Evolutionary conservation across 1,284 basidiomycete species (phyloP), one percentile per base, ranked within the genome.

Genomic region (Moesziomyces sp.): DNA sequence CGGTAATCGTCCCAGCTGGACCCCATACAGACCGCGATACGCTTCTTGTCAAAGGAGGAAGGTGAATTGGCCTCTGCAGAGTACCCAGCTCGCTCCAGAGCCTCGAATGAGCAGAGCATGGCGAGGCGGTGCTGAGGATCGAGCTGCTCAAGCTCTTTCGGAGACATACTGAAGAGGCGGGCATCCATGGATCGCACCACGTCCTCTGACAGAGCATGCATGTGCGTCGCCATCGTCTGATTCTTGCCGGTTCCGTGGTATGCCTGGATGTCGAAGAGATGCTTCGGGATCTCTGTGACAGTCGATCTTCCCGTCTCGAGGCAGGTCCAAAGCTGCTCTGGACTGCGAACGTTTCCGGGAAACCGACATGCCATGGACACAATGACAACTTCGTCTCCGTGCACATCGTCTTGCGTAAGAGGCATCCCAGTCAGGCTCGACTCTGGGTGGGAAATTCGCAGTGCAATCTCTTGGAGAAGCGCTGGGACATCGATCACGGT

Each of bases 1-100:
- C 75, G 72, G 21, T 77, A 77, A 45, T 77, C 75, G 59, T 77
- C 75, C 62, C 63, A 72, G 30, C 60, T 58, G 11, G 67, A 64
- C 24, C 67, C 67, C 66, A 73, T 61, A 40, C 61, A 77, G 35
- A 61, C 58, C 5, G 59, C 71, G 40, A 77, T 74, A 24, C 75
- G 71, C 28, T 70, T 67, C 9, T 50, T 47, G 33, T 69, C 65
- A 40, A 74, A 77, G 2, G 57, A 61, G 3, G 70, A 73, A 9
- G 70, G 70, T 13, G 70, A 67, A 14, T 59, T 72, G 45, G 54
- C 38, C 21, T 73, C 70, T 5, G 53, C 40, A 14, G 62, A 63
- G 46, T 69, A 77, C 5, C 75, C 75, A 43, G 75, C 72, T 6
- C 62, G 52, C 33, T 77, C 72, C 6, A 77, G 51, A 2, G 75